Evolutionary conservation across 2,329 filamentous ascomycete genomes (phyloP), one percentile per base, ranked within the genome.

Genomic region (Pseudocercospora vitis): DNA sequence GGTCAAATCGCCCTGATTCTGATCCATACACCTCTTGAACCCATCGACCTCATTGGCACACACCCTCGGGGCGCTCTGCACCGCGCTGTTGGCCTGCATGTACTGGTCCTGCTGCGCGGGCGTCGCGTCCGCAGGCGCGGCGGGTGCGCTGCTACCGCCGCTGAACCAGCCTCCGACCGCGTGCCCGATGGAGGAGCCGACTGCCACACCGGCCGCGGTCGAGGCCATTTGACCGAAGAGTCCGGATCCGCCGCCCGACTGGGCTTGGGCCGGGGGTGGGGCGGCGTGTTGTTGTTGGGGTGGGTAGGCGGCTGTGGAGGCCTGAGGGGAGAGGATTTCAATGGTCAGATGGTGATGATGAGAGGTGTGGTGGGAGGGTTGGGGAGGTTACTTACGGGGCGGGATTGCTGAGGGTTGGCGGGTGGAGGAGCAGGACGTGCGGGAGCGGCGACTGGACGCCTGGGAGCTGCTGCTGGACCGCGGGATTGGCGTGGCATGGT

Each of bases 11-110:
- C 94, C 94, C 71, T 85, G 79, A 74, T 99, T 88, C 70, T 97
- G 89, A 74, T 97, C 91, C 86, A 99, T 87, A 81, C 94, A 99
- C 78, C 86, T 87, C 68, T 90, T 91, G 81, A 99, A 97, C 76
- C 82, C 84, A 74, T 85, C 84, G 50, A 91, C 85, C 65, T 94
- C 90, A 50, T 80, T 83, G 60, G 84, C 84, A 77, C 94, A 99
- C 72, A 66, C 69, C 70, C 57, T 69, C 73, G 68, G 53, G 14
- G 53, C 46, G 35, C 46, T 52, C 31, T 53, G 53, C 75, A 57
- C 53, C 14, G 52, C 46, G 28, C 45, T 51, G 23, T 52, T 51
- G 75, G 57, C 76, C 46, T 57, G 53, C 12, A 45, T 40, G 11
- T 53, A 52, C 31, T 48, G 39, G 14, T 44, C 45, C 50, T 56